Base-by-base conservation (phyloP, 768 basidiomycete genomes). In the Psilocybe azurescens region DNA sequence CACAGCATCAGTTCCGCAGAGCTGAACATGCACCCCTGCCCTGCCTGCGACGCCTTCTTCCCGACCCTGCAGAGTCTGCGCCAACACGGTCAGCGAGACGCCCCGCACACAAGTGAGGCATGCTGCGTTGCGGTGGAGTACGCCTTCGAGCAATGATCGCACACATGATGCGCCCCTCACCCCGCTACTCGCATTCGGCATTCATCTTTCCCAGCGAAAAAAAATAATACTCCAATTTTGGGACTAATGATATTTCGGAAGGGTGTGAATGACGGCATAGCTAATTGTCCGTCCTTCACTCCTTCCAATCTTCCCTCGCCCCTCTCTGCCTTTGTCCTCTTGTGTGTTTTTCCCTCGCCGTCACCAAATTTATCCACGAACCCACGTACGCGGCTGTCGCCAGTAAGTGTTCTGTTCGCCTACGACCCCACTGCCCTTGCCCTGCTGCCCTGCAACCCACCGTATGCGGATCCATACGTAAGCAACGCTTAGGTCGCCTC, bases 51-150 rank as follows among this genome's bases (percentile, higher is more conserved):
- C 69, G 78, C 85, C 24, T 83, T 78, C 63, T 92, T 93, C 70
- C 73, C 82, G 52, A 83, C 86, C 9, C 80, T 73, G n/a, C 81
- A 86, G 57, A 76, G 81, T 67, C 81, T 93, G 11, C 82, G 81
- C 56, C 83, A 83, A 64, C 90, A 93, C 69, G 90, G 87, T 20
- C 76, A 69, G 44, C 64, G 62, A 8, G 67, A 64, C 18, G 76
- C 80, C n/a, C 74, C 81, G 9, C 72, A 77, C 30, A 76, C 79
- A n/a, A 84, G 83, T 69, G 89, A 90, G 69, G 91, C 90, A 6
- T 93, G 91, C 69, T 83, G 82, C 60, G 82, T 82, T 55, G 90
- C 90, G 10, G 90, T 91, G 69, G 86, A 88, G 65, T 93, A 93
- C 73, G 84, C 85, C 24, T 85, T 92, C 60, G 91, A 93, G 52